A percentile compares a stretch with the other conserved stretches of the same genome.
These are phyloP conservation scores for Barnettozyma californica DNA, from an alignment of 805 yeast genomes.

Conservation along the genomic window DNA sequence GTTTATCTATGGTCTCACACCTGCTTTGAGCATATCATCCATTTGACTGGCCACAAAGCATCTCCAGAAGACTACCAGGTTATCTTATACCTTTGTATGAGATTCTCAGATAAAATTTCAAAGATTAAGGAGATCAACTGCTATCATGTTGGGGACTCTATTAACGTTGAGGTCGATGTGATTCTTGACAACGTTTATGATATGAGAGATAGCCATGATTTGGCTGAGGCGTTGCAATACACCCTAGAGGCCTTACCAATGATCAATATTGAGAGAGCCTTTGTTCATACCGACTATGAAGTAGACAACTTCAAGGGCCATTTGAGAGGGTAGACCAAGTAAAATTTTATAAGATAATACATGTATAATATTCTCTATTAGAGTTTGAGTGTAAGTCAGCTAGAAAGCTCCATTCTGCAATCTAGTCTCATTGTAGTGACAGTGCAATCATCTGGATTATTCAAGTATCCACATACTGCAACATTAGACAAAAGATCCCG, in stretches of 20 bases:
- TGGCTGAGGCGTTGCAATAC: conserved; percentile 77
- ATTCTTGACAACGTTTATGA: conserved; percentile 46
- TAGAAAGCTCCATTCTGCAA: no score
- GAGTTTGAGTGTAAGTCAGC: background rate
- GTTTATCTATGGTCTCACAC: conserved; percentile 57
- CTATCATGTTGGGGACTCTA: conserved; percentile 73
- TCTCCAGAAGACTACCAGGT: conserved; percentile 56
- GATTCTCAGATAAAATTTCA: conserved; percentile 64
- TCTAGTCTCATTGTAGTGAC: no score
- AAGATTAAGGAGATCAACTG: conserved; percentile 62
- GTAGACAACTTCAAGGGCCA: conserved; percentile 37
- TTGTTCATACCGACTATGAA: conserved; percentile 68
- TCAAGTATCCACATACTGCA: no score
- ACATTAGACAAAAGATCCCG: no score
- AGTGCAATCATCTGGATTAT: no score
- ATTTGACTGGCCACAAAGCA: conserved; percentile 72
- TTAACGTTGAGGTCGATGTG: conserved; percentile 73
- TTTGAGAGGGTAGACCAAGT: conserved; percentile 12
- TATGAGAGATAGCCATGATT: conserved; percentile 68
- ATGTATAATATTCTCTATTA: background rate
- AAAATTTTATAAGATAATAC: background rate
- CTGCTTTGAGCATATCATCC: conserved; percentile 67
- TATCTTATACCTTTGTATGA: conserved; percentile 56
- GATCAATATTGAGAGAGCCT: conserved; percentile 74
- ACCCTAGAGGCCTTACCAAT: conserved; percentile 72